Percentiles rank a stretch among this genome's conserved stretches.
phyloP scores from a whole-genome alignment of 2,329 filamentous ascomycete species.

The Colletotrichum plurivorum region DNA sequence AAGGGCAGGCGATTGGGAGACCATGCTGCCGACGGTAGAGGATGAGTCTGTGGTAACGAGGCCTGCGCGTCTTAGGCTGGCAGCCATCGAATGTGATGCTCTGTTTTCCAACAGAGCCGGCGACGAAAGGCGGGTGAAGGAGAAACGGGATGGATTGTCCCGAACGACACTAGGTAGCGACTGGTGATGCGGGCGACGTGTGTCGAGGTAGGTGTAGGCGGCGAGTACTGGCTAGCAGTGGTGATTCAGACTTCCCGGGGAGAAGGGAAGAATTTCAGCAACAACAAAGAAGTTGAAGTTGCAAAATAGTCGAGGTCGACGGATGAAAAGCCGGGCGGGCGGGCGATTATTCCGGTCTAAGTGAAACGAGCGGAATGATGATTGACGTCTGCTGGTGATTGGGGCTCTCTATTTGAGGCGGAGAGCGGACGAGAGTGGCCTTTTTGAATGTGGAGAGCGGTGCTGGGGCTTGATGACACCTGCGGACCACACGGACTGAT shows the following conservation, averaged over 20 bases:
- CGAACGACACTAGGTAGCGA: conserved; percentile 10
- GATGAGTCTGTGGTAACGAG: conserved; percentile 33
- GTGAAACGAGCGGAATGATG: conserved; percentile 31
- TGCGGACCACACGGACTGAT: not conserved
- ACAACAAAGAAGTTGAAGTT: not conserved
- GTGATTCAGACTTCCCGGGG: not conserved
- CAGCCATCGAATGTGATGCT: conserved; percentile 35
- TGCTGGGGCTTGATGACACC: conserved; percentile 17
- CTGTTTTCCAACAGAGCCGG: conserved; percentile 23
- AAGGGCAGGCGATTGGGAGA: conserved; percentile 30
- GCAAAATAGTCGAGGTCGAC: not conserved
- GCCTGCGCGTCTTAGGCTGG: conserved; percentile 19
- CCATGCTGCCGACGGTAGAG: conserved; percentile 38
- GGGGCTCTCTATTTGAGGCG: conserved; percentile 5
- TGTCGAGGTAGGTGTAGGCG: not conserved
- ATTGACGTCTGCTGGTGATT: conserved; percentile 7
- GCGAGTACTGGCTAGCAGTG: too few species aligned
- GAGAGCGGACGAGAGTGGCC: conserved; percentile 19
- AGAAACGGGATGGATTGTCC: conserved; percentile 8
- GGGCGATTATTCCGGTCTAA: not conserved
- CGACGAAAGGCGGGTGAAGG: not conserved
- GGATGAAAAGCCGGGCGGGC: not conserved
- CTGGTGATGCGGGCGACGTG: not conserved
- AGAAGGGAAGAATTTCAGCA: not conserved
- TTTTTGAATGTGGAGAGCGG: conserved; percentile 30